These are phyloP conservation scores for Saccharomyces pastorianus DNA, from an alignment of 1,139 yeast genomes.

Conservation along the genomic window DNA sequence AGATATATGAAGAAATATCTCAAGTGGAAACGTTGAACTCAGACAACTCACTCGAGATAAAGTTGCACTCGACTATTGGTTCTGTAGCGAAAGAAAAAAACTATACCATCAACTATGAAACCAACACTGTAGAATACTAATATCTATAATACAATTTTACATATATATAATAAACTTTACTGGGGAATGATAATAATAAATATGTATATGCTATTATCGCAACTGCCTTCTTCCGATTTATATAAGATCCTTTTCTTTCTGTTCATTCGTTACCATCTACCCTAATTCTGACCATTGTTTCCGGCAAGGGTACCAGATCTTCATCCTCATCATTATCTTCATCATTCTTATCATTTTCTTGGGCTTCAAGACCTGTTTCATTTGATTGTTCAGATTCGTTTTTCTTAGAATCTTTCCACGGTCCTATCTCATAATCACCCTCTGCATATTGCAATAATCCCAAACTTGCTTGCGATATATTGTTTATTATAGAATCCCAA, in stretches of 20 bases:
- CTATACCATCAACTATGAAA: conserved; percentile 32
- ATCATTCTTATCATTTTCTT: neutral
- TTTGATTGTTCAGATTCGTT: neutral
- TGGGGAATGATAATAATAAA: neutral
- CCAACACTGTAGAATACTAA: conserved; percentile 25
- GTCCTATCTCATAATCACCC: conserved; percentile 28
- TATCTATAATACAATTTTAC: neutral
- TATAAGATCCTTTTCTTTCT: conserved; percentile 8
- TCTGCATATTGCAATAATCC: conserved; percentile 28
- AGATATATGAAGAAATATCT: neutral
- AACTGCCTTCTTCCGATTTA: neutral
- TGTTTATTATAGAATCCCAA: conserved; percentile 28
- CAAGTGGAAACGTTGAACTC: neutral
- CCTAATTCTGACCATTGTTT: conserved; percentile 60
- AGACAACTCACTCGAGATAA: conserved; percentile 22
- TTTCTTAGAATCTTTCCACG: conserved; percentile 14
- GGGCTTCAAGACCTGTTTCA: neutral
- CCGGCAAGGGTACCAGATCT: conserved; percentile 45
- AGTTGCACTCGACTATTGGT: conserved; percentile 35
- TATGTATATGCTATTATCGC: neutral
- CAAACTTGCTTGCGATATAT: conserved; percentile 29
- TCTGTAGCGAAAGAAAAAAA: conserved; percentile 32
- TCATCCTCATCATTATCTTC: conserved; percentile 5
- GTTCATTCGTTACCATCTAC: conserved; percentile 30
- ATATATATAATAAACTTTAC: conserved; percentile 5